Evolutionary conservation across 2,329 filamentous ascomycete species (phyloP), one percentile per base, ranked within the genome.

Genomic region (Zymoseptoria brevis): DNA sequence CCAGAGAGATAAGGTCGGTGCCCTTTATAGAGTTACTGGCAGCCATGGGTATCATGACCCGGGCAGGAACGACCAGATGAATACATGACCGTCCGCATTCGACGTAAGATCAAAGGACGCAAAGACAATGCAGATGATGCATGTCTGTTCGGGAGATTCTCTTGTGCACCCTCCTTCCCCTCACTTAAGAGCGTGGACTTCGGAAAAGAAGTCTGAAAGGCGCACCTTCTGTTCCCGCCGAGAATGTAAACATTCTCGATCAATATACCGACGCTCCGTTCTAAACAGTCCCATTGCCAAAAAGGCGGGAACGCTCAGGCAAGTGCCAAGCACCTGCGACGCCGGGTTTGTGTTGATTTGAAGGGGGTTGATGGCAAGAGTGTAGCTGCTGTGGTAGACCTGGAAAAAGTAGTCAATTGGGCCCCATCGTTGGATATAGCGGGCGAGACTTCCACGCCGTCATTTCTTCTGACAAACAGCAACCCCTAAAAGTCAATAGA

Each of bases 181-280:
- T 66, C 67, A 68, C 41, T 57, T 8, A 66, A 70, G 66, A 45
- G 35, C 35, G 35, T 45, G 35, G 7, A 45, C 35, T 45, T 45
- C 16, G 13, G n/a, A 41, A 45, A 41, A 66, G 61, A 60, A 54
- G 35, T 55, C 56, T 65, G 66, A 64, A 64, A 60, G 62, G 63
- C 68, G 66, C 63, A 71, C 71, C 70, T 74, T 74, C 71, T 68
- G 63, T 71, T 69, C 70, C 67, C 68, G 63, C 63, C 51, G 58
- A 60, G 54, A 41, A 52, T 19, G 55, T 56, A 57, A 56, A 48
- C 60, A 55, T 45, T 41, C 26, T 64, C 45, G 19, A 54, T 73
- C 64, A 62, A 63, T 77, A 64, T 77, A 64, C 75, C 75, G 77
- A 75, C 76, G 75, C 75, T 77, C 75, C 75, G 75, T 78, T 77